Base-by-base conservation (phyloP, 768 basidiomycete genomes). In the Auricularia auricula-judae region DNA sequence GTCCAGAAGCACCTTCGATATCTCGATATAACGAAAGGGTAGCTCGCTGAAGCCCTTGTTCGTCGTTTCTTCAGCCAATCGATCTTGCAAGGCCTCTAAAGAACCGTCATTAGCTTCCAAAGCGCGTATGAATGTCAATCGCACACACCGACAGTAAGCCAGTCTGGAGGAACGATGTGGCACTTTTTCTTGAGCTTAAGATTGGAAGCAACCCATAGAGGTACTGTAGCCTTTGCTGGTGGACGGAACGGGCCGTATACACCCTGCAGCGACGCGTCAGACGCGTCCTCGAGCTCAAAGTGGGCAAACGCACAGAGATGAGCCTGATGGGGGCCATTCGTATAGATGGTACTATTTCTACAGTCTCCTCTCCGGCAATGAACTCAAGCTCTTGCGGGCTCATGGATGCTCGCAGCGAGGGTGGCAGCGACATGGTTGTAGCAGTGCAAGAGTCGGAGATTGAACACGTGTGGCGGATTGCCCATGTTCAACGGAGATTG, bases 141-240 rank as follows among this genome's bases (percentile, higher is more conserved):
- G 47, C 42, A 76, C 89, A 66, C 67, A 95, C 93, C 93, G 51
- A 90, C 83, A 67, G 79, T 84, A 35, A 99, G 78, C 97, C 97
- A 99, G 36, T 82, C 80, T 3, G 97, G 97, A 1, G 93, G 81
- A 14, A 98, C 81, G 61, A 99, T 93, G 68, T 91, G 86, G 67
- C 96, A 98, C 75, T 94, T 95, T 73, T 91, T 89, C 80, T 98
- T 97, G 71, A 87, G 73, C 76, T 99, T 99, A 61, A 98, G 78
- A 71, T 96, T 93, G 2, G 91, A 78, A 0, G 96, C 97, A 80
- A 99, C 87, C 97, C 97, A 99, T 3, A 98, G 78, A 1, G 97
- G 97, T n/a, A 98, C 85, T 68, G 82, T 82, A 43, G 87, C 81
- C 73, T 89, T 89, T 65, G 84, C 82, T 4, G 96, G 96, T 1